Percentiles rank a stretch among this genome's conserved stretches.
Evolutionary conservation across 1,284 basidiomycete species (phyloP).

Genomic region (Xerocomus nothofagi): DNA sequence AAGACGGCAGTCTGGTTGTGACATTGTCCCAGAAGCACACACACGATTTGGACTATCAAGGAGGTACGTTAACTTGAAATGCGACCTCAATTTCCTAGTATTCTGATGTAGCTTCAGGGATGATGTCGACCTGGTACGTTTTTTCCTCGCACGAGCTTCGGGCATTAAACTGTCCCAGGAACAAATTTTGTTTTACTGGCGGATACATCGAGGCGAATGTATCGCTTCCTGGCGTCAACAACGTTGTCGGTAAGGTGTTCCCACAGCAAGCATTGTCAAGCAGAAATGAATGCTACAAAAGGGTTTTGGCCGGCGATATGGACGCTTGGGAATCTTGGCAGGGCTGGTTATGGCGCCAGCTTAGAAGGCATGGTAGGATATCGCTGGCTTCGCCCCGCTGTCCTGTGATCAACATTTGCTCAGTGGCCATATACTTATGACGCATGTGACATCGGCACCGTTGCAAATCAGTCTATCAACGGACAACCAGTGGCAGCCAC

Average conservation of each 20-base stretch:
- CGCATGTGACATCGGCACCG: conserved; percentile 58
- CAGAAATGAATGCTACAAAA: conserved; percentile 17
- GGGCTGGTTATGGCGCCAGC: conserved; percentile 51
- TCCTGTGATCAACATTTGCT: conserved; percentile 9
- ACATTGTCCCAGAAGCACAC: conserved; percentile 53
- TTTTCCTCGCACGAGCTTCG: not conserved
- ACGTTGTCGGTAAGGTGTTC: conserved; percentile 45
- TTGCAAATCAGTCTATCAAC: conserved; percentile 49
- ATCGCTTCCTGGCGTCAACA: conserved; percentile 63
- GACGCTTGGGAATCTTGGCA: conserved; percentile 67
- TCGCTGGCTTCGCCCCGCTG: not conserved
- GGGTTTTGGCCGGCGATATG: conserved; percentile 63
- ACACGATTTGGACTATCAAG: conserved; percentile 63
- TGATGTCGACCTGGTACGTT: conserved; percentile 37
- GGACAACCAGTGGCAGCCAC: conserved; percentile 41
- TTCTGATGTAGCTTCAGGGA: conserved; percentile 33
- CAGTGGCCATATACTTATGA: conserved; percentile 50
- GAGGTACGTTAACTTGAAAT: conserved; percentile 38
- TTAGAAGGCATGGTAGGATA: conserved; percentile 39
- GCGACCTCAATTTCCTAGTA: not conserved
- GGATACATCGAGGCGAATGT: conserved; percentile 63
- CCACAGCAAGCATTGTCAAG: not conserved
- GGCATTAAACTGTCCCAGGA: conserved; percentile 41
- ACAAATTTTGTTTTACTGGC: conserved; percentile 79
- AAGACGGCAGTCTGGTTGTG: conserved; percentile 64